Evolutionary conservation across 2,329 filamentous ascomycete genomes (phyloP), one percentile per base, ranked within the genome.

Genomic region (Torrubiellomyces zombiae): DNA sequence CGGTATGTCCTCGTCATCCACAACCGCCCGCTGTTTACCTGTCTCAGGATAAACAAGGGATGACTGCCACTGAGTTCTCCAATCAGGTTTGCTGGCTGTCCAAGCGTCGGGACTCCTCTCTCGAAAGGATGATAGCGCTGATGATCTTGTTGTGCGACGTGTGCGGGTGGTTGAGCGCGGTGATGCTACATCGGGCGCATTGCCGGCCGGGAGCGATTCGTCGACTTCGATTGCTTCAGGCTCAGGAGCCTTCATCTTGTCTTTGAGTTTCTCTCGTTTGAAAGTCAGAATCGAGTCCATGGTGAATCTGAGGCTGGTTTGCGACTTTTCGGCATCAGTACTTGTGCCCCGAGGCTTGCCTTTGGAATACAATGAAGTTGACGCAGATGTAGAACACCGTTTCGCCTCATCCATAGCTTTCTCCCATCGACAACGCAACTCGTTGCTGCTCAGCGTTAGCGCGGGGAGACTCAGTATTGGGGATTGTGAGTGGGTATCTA

Each of bases 1-100:
- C 12, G 62, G 53, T 17, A 95, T 71, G 40, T 89, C 81, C n/a
- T 64, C 56, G 32, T 64, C 70, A 28, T 79, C 67, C 2, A 89
- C 69, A 1, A 63, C 69, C 1, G 74, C 68, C 32, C 71, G 63
- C 24, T 67, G 65, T 27, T 61, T 66, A 3, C 69, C 68, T 14
- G 50, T 54, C 5, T 51, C 38, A 4, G 71, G 72, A 42, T 69
- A 82, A 3, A 70, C 54, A 2, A 85, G 54, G 2, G 75, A 63
- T 24, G 56, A 56, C 10, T 58, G 51, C 68, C 69, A 75, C 1
- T 49, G 31, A 10, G 48, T 47, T 17, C 46, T 45, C 70, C 70
- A 75, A 3, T 46, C 46, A 6, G 51, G 52, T 33, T 75, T 53
- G 14, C 48, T 31, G 6, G 42, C 37, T 2, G 66, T 66, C 69